Evolutionary conservation across 352 stramenopile genomes (phyloP), one percentile per base, ranked within the genome.

Genomic region (Phytophthora pinifolia): DNA sequence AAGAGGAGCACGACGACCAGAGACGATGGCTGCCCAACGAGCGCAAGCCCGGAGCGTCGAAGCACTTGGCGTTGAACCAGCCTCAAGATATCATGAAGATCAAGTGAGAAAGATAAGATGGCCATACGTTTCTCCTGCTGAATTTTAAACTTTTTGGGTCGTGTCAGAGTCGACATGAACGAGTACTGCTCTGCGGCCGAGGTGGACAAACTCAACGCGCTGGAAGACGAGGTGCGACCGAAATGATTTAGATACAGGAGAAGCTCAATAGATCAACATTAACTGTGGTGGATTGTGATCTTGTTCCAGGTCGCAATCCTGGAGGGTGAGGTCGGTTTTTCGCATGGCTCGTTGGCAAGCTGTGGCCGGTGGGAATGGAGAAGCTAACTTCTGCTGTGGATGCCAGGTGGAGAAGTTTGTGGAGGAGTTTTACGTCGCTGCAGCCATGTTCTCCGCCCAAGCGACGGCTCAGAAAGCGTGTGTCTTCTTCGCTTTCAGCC

Each of bases 371-470:
- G 2, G 29, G 25, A n/a, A 47, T 12, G 2, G 13, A 55, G 15
- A 39, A 30, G 10, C 41, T 38, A 17, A 64, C n/a, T 5, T 15
- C 45, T 25, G 12, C 3, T 54, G 1, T 13, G 43, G 25, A 9
- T 44, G 15, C 8, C 20, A 88, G 76, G 73, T 88, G 53, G 50
- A 83, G 14, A 70, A 72, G 39, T 85, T 89, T 18, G 63, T 89
- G 6, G 50, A 76, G 27, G 76, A 89, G 14, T 85, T 89, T 42
- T 84, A 86, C 58, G 58, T 85, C 3, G 70, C 72, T 3, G 70
- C 79, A 0, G 73, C 79, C 4, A 71, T 54, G 27, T 86, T 86
- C 46, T 62, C 68, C 7, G 53, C 70, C 1, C 76, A 86, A 31
- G 54, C 55, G 0, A 42, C 59, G 7, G 49, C 70, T 0, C 79